These are phyloP conservation scores for Ophiosphaerella herpotricha DNA, from an alignment of 2,329 filamentous ascomycete species.

Conservation along the genomic window DNA sequence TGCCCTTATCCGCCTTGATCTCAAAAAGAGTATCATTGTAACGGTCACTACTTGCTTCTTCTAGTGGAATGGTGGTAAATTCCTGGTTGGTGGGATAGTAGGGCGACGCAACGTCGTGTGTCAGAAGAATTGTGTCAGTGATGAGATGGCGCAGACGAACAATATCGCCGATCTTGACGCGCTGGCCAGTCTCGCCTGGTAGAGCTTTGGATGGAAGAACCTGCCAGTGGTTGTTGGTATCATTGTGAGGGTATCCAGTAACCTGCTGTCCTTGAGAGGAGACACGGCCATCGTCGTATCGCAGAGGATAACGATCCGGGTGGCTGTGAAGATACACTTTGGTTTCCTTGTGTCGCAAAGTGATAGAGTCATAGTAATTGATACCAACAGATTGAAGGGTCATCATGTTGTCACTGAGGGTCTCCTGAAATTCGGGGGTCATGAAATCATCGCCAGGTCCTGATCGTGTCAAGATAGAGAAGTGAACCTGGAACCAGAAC, in stretches of 20 bases:
- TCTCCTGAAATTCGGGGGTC: constrained; percentile 97
- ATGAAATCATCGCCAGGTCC: constrained; percentile 98
- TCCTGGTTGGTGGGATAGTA: constrained; percentile 98
- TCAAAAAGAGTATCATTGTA: constrained; percentile 93
- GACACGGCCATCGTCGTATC: constrained; percentile 96
- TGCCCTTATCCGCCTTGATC: constrained; percentile 83
- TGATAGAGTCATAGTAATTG: constrained; percentile 87
- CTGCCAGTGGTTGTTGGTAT: constrained; percentile 99
- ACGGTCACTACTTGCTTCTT: constrained; percentile 73
- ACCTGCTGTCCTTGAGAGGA: constrained; percentile 97
- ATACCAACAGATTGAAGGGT: constrained; percentile 82
- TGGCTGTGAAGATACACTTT: constrained; percentile 97
- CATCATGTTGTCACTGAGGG: constrained; percentile 92
- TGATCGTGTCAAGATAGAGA: constrained; percentile 82
- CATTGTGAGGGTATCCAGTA: constrained; percentile 96
- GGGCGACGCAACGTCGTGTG: constrained; percentile 95
- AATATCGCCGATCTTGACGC: constrained; percentile 81
- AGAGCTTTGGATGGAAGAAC: constrained; percentile 69
- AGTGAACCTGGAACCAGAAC: constrained; percentile 99
- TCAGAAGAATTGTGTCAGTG: constrained; percentile 84
- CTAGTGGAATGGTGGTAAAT: constrained; percentile 80
- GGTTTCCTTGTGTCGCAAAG: constrained; percentile 94
- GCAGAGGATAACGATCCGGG: constrained; percentile 82
- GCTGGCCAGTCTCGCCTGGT: constrained; percentile 61
- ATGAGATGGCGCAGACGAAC: constrained; percentile 84